These are phyloP conservation scores for Trichoderma endophyticum DNA, from an alignment of 2,329 filamentous ascomycete genomes.

Conservation along the genomic window DNA sequence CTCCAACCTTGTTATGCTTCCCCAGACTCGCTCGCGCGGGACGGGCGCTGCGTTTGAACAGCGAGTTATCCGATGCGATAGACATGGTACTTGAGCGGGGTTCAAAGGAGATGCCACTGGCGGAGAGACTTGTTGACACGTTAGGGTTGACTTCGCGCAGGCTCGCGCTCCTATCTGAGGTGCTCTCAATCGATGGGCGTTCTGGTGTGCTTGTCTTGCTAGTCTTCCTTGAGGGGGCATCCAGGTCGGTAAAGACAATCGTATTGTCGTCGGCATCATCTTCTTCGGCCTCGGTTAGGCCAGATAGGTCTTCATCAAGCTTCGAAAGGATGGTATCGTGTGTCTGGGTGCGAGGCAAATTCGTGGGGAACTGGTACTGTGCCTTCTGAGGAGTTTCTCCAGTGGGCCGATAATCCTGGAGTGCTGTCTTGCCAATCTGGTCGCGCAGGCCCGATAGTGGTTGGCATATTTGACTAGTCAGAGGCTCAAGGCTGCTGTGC, in stretches of 20 bases:
- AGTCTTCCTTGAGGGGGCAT: conserved; percentile 26
- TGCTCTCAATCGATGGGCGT: conserved; percentile 29
- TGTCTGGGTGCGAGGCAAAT: conserved; percentile 68
- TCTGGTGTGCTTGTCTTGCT: conserved; percentile 31
- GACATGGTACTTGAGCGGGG: conserved; percentile 42
- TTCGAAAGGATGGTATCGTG: conserved; percentile 44
- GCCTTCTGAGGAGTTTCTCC: conserved; percentile 81
- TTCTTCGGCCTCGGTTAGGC: not conserved
- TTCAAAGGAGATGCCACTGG: conserved; percentile 40
- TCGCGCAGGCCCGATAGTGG: conserved; percentile 70
- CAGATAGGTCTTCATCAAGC: conserved; percentile 31
- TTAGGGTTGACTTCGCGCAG: conserved; percentile 57
- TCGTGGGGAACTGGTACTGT: conserved; percentile 75
- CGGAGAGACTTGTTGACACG: conserved; percentile 41
- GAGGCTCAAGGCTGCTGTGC: conserved; percentile 57
- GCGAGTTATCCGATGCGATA: conserved; percentile 41
- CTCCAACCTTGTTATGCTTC: conserved; percentile 31
- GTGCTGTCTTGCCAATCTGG: conserved; percentile 59
- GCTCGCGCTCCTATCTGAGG: conserved; percentile 37
- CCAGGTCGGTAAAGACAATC: conserved; percentile 42
- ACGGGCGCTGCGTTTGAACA: conserved; percentile 46
- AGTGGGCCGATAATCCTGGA: conserved; percentile 81
- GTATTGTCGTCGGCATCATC: conserved; percentile 28
- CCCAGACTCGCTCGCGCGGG: conserved; percentile 37
- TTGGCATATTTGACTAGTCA: conserved; percentile 59